Evolutionary conservation across 108 stramenopile species (phyloP), one percentile per base, ranked within the genome.

Genomic region (Cylindrotheca closterium): DNA sequence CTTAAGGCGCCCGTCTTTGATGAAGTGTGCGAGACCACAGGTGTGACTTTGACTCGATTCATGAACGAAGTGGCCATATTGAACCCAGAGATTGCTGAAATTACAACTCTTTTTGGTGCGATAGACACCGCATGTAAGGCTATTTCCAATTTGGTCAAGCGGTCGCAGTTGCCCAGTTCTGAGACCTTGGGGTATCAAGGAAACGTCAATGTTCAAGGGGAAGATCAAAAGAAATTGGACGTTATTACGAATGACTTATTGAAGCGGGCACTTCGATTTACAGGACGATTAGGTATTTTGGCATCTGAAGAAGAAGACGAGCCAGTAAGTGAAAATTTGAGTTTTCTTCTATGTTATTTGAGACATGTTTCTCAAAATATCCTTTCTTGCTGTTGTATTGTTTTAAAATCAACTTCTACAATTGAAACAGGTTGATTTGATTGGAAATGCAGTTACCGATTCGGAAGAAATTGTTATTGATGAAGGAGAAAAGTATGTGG

Each of bases 171-270:
- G 22, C 79, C 86, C 17, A 76, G 82, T 55, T 81, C 82, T 51
- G 71, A 83, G 30, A 92, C 88, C 26, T 67, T 84, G 30, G 81
- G 86, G 74, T 80, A 77, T 51, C 76, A 84, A 74, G 88, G 91
- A 17, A 75, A 75, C 45, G 75, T 93, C 60, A 92, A 92, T 74
- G 67, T 92, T 5, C 91, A 92, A 68, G 91, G 91, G 18, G 91
- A 92, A 63, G 87, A 93, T 64, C 85, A 92, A 33, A 83, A 87
- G 79, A 92, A 92, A 65, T 86, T 99, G 1, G 99, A 99, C 89
- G 83, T 96, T 47, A 86, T 99, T 52, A 94, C 97, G 21, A 96
- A 98, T 70, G 95, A 96, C 29, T 87, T 98, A 18, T 72, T 99
- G 47, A 92, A 95, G 59, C 97, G 96, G 55, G 94, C 96, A 12